Conservation (phyloP, 192 early-diverging fungal genomes). For the Mortierella alpina region DNA sequence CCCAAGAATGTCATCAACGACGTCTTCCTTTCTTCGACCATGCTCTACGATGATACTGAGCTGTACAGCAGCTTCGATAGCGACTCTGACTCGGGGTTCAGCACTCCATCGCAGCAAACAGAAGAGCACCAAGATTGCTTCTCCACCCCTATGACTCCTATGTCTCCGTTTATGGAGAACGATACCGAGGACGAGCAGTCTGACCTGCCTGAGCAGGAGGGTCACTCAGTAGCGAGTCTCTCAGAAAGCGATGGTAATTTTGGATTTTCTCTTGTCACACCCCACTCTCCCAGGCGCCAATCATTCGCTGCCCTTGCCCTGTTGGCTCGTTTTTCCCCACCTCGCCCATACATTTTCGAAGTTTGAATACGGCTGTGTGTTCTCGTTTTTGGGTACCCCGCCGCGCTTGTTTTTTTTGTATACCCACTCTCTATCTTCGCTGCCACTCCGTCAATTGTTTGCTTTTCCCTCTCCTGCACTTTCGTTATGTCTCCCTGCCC, state of each 20-base stretch:
- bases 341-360: constrained; percentile 4
- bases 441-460: neutral
- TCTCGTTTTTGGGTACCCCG: neutral
- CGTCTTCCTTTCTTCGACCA: constrained; percentile 52
- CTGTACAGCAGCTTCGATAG: constrained; percentile 45
- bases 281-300: neutral
- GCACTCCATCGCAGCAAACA: constrained; percentile 40
- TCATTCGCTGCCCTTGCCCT: neutral
- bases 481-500: neutral
- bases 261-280: neutral
- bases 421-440: neutral
- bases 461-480: neutral
- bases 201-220: constrained; percentile 14
- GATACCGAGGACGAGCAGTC: constrained; percentile 34
- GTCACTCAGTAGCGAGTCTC: neutral
- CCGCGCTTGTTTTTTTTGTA: neutral
- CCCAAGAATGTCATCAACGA: constrained; percentile 56
- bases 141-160: constrained; percentile 50
- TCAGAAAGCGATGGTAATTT: constrained; percentile 18
- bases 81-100: constrained; percentile 51
- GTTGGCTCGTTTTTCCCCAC: neutral
- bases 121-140: constrained; percentile 38
- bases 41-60: constrained; percentile 53
- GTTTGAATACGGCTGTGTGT: neutral
- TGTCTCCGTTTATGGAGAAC: constrained; percentile 52